Percentiles rank a stretch among this genome's conserved stretches.
Conservation (phyloP, 306 rosid species). For the Erythrophleum fordii region DNA sequence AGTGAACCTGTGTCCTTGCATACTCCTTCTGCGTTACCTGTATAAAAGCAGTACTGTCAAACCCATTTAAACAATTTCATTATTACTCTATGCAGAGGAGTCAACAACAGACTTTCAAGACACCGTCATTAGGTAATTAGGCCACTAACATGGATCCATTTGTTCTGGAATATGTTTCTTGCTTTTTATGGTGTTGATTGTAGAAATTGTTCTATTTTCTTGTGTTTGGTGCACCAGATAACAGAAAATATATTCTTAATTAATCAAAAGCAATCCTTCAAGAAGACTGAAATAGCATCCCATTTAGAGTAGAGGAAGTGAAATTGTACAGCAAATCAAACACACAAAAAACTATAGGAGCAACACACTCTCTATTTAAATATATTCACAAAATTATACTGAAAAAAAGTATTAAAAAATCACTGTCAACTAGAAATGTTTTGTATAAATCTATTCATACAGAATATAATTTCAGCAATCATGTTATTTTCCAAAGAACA, state of each 20-base stretch:
- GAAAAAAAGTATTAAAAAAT: not conserved
- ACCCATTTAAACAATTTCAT: slow-evolving; percentile 14
- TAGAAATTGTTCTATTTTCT: not conserved
- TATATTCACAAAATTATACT: not conserved
- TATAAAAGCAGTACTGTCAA: slow-evolving; percentile 34
- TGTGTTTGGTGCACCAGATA: not conserved
- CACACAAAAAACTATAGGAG: not conserved
- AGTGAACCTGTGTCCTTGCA: slow-evolving; percentile 48
- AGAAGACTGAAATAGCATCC: not conserved
- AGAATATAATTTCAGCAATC: not conserved
- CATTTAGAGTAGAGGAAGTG: not conserved
- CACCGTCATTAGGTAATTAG: slow-evolving; percentile 7
- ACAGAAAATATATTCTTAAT: not conserved
- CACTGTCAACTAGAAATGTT: not conserved
- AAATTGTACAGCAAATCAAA: not conserved
- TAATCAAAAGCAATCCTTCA: slow-evolving; percentile 1
- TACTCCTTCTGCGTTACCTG: slow-evolving; percentile 44
- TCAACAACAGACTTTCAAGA: not conserved
- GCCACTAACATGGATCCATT: not conserved
- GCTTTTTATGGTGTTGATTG: not conserved
- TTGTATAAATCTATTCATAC: not conserved
- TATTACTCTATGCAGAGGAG: not conserved
- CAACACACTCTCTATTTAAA: not conserved
- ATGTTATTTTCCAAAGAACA: not conserved
- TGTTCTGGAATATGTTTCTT: not conserved